Conservation (phyloP, 1,284 basidiomycete species). For the Ceratorhiza oryzae-sativae region DNA sequence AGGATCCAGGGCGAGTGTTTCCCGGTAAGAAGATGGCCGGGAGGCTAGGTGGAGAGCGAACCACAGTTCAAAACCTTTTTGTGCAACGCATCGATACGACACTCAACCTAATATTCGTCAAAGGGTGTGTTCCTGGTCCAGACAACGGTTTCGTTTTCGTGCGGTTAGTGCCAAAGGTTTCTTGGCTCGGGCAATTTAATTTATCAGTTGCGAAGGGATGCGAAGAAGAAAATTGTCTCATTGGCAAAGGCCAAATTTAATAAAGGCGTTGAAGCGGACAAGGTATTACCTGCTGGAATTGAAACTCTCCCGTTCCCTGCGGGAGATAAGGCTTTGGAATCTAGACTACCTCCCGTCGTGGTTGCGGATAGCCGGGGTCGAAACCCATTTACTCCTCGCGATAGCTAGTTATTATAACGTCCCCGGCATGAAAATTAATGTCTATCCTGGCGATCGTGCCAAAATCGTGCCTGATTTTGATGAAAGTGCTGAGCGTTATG, state of each 20-base stretch:
- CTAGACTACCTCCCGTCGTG: constrained; percentile 65
- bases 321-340: constrained; percentile 81
- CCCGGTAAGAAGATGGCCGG: constrained; percentile 99
- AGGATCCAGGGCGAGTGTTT: constrained; percentile 94
- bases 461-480: no score
- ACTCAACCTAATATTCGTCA: constrained; percentile 88
- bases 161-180: constrained; percentile 34
- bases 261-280: constrained; percentile 81
- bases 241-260: constrained; percentile 68
- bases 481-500: no score
- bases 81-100: constrained; percentile 88
- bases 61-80: constrained; percentile 87
- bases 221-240: constrained; percentile 81
- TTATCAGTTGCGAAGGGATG: constrained; percentile 74
- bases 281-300: constrained; percentile 84
- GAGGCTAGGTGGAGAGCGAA: constrained; percentile 84
- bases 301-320: constrained; percentile 90
- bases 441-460: no score
- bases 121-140: constrained; percentile 61
- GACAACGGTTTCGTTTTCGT: constrained; percentile 55
- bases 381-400: constrained; percentile 77
- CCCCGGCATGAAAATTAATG: neutral
- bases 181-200: constrained; percentile 66
- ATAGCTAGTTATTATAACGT: constrained; percentile 53
- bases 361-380: constrained; percentile 70